Evolutionary conservation across 2,329 filamentous ascomycete species (phyloP).

Genomic region (Cercospora zeina): DNA sequence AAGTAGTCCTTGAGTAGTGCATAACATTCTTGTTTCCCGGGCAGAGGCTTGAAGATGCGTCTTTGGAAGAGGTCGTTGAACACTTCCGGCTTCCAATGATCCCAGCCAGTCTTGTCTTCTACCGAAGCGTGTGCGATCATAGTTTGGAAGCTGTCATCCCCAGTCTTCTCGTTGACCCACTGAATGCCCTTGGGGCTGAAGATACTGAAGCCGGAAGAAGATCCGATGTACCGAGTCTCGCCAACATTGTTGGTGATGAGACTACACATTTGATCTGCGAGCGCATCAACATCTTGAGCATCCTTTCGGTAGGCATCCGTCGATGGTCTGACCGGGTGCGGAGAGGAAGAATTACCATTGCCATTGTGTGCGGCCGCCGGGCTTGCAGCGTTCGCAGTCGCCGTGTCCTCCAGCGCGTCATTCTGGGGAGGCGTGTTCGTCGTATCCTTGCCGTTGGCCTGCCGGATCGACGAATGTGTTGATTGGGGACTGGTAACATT

Average conservation of each 20-base stretch:
- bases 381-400: slow-evolving; percentile 8
- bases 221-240: slow-evolving; percentile 94
- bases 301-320: slow-evolving; percentile 16
- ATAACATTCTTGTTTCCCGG: slow-evolving; percentile 80
- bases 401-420: slow-evolving; percentile 14
- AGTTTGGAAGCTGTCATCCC: slow-evolving; percentile 88
- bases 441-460: slow-evolving; percentile 18
- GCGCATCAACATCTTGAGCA: slow-evolving; percentile 51
- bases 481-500: slow-evolving; percentile 41
- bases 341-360: slow-evolving; percentile 18
- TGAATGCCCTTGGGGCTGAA: slow-evolving; percentile 97
- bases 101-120: slow-evolving; percentile 92
- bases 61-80: slow-evolving; percentile 90
- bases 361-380: slow-evolving; percentile 11
- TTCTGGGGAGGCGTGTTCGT: slow-evolving; percentile 20
- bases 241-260: slow-evolving; percentile 92
- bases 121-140: slow-evolving; percentile 89
- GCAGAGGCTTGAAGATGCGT: slow-evolving; percentile 78
- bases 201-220: slow-evolving; percentile 96
- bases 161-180: slow-evolving; percentile 97
- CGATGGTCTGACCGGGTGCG: slow-evolving; percentile 13
- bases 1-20: slow-evolving; percentile 92
- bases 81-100: slow-evolving; percentile 96
- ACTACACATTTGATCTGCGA: slow-evolving; percentile 99
- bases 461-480: slow-evolving; percentile 23